Conservation (phyloP, 2,329 filamentous ascomycete species). For the Akanthomyces muscarius region DNA sequence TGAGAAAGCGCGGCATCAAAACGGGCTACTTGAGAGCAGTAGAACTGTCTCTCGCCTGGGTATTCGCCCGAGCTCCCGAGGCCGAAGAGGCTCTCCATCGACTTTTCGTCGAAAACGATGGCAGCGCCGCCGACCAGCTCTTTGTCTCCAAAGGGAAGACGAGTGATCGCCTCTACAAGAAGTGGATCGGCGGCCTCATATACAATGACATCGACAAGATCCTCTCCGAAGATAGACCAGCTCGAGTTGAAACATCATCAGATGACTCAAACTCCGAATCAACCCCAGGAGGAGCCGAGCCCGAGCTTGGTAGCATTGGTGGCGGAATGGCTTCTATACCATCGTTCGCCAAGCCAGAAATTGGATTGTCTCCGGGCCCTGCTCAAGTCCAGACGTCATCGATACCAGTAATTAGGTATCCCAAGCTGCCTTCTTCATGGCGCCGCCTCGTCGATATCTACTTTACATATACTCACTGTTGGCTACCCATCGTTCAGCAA, state of each 20-base stretch:
- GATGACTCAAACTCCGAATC: conserved; percentile 30
- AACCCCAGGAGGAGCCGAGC: background rate
- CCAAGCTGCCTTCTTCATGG: conserved; percentile 48
- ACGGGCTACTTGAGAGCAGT: conserved; percentile 76
- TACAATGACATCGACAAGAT: conserved; percentile 60
- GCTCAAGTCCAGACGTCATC: background rate
- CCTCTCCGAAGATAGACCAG: conserved; percentile 43
- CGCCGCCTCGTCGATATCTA: conserved; percentile 66
- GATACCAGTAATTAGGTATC: conserved; percentile 7
- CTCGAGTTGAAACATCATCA: conserved; percentile 32
- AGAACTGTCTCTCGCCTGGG: conserved; percentile 63
- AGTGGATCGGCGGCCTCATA: conserved; percentile 60
- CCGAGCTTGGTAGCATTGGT: background rate
- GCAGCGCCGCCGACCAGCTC: conserved; percentile 37
- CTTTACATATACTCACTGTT: conserved; percentile 70
- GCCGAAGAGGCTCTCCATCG: conserved; percentile 55
- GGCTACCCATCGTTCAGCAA: conserved; percentile 71
- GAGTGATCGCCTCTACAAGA: conserved; percentile 55
- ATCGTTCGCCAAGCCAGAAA: background rate
- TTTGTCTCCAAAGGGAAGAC: conserved; percentile 50
- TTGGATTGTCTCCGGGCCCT: background rate
- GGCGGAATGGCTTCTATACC: background rate
- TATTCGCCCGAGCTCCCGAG: conserved; percentile 59
- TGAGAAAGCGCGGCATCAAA: conserved; percentile 73
- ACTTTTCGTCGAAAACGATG: conserved; percentile 45